Base-by-base conservation (phyloP, 495 filamentous ascomycete species). In the Venustampulla echinocandica region DNA sequence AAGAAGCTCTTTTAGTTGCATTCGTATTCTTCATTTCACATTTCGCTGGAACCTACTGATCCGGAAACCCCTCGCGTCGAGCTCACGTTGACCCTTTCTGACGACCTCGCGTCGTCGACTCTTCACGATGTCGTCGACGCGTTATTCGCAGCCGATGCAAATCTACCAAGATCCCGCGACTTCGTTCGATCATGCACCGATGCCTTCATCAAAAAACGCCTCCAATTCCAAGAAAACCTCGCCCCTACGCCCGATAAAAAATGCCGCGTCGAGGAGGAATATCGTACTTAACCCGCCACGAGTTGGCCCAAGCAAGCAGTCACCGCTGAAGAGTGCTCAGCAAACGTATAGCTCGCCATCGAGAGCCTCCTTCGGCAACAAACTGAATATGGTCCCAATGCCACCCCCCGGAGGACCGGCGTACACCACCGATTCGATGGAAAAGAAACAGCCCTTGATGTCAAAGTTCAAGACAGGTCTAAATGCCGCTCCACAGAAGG, bases 351-450 rank as follows among this genome's bases (percentile, higher is more conserved):
- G 64, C 27, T 57, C 68, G 13, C 60, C 68, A 54, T 62, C 59
- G 61, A 70, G 61, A 72, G 49, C 67, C 60, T 52, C 68, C 58
- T 65, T 65, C 59, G 40, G 62, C 57, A 69, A 65, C 28, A 69
- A 64, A 41, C 64, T 83, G 43, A 74, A 78, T 57, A 61, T 68
- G 49, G 65, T 89, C 44, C 74, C 80, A 36, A 87, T 93, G 63
- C 80, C 80, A 41, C 85, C 85, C 3, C 87, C 89, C 15, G 59
- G 64, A 47, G 66, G 72, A 44, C 69, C 76, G 30, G 69, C 64
- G 47, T 83, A 84, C 55, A 71, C 72, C 38, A 95, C 87, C n/a
- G 89, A 92, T 65, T 92, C 88, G 11, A 86, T 84, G 21, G 68
- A 80, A 56, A 95, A 95, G 71, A 87, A 84, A 56, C 63, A 67